A percentile compares a stretch with the other conserved stretches of the same genome.
Conservation (phyloP, 495 filamentous ascomycete species). For the Podospora fimiseda region DNA sequence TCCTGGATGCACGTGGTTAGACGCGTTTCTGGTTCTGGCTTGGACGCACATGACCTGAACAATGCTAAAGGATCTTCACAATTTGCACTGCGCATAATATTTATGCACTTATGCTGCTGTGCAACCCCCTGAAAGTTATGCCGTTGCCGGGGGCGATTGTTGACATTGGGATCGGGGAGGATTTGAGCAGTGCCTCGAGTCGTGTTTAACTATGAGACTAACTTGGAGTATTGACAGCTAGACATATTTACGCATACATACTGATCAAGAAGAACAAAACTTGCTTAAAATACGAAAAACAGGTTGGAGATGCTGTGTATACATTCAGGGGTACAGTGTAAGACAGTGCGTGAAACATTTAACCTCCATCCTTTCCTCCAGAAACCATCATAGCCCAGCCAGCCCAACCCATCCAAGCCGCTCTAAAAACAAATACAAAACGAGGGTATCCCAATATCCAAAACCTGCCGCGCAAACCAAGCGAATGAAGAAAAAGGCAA, state of each 20-base stretch:
- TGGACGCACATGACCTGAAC: too few species aligned
- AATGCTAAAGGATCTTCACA: neutral
- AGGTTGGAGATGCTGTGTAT: neutral
- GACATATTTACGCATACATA: too few species aligned
- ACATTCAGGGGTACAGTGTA: neutral
- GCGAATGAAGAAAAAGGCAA: neutral
- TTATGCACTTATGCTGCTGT: neutral
- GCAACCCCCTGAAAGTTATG: neutral
- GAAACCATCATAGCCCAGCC: neutral
- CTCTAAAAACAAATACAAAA: neutral
- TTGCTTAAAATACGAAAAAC: too few species aligned
- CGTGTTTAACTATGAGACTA: too few species aligned
- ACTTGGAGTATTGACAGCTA: too few species aligned
- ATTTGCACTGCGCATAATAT: neutral
- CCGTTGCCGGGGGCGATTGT: neutral
- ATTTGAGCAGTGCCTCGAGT: too few species aligned
- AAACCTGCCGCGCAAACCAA: neutral
- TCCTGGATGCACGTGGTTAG: too few species aligned
- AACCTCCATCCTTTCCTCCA: neutral
- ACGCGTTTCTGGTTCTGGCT: too few species aligned
- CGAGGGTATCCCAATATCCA: constrained; percentile 1
- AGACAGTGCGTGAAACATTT: neutral
- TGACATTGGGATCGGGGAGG: neutral
- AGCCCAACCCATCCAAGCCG: too few species aligned
- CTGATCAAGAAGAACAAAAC: too few species aligned